Percentiles rank a stretch among this genome's conserved stretches.
phyloP scores from a whole-genome alignment of 176 grass and related monocot genomes.

The Dendrocalamus sinicus region DNA sequence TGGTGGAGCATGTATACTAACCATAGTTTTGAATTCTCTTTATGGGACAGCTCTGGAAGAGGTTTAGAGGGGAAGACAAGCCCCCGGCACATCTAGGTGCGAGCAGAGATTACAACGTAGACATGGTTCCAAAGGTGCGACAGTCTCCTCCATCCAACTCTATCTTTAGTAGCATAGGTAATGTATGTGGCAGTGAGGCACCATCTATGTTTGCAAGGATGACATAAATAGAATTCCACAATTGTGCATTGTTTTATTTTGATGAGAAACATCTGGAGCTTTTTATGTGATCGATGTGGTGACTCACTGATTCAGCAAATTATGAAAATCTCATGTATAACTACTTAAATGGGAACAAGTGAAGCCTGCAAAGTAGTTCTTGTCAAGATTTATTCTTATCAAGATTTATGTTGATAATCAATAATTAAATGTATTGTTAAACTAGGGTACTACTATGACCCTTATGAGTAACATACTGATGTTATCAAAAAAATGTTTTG shows the following conservation, averaged over 20 bases:
- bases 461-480: neutral
- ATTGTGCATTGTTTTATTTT: slow-evolving; percentile 29
- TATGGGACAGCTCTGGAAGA: slow-evolving; percentile 80
- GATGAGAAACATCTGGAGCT: neutral
- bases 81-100: slow-evolving; percentile 74
- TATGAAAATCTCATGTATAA: slow-evolving; percentile 17
- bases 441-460: neutral
- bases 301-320: slow-evolving; percentile 7
- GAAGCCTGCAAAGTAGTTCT: neutral
- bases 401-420: slow-evolving; percentile 7
- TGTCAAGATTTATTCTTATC: slow-evolving; percentile 12
- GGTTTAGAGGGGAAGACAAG: slow-evolving; percentile 89
- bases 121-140: slow-evolving; percentile 91
- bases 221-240: neutral
- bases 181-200: neutral
- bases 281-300: neutral
- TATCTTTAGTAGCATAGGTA: slow-evolving; percentile 11
- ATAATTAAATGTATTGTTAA: slow-evolving; percentile 3
- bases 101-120: slow-evolving; percentile 95
- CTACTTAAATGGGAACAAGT: neutral
- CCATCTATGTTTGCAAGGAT: neutral
- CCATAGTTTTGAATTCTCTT: slow-evolving; percentile 26
- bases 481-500: slow-evolving; percentile 37
- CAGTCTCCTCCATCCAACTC: slow-evolving; percentile 21
- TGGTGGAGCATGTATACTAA: slow-evolving; percentile 19